Evolutionary conservation across 257 asterid genomes (phyloP).

Genomic region (Eustoma russellianum): DNA sequence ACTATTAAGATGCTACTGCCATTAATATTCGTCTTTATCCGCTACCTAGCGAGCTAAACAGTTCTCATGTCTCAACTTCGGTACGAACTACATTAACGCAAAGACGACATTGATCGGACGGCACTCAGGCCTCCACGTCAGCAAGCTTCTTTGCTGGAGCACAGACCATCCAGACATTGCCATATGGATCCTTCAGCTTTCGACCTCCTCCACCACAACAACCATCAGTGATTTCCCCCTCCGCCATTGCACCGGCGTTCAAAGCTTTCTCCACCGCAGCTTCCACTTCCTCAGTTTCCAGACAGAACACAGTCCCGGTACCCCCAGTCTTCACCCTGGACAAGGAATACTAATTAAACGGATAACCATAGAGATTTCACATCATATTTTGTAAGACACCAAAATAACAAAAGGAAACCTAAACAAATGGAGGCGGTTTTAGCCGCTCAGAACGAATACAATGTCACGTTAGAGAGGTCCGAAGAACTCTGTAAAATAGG

Average conservation of each 20-base stretch:
- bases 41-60: too few relatives aligned
- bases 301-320: slow-evolving; percentile 30
- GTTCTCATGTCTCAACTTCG: too few relatives aligned
- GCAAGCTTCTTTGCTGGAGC: slow-evolving; percentile 24
- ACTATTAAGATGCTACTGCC: too few relatives aligned
- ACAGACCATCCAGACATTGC: slow-evolving; percentile 59
- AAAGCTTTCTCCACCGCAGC: slow-evolving; percentile 51
- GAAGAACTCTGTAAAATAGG: too few relatives aligned
- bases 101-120: slow-evolving; percentile 5
- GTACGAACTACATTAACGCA: background rate
- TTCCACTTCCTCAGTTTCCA: slow-evolving; percentile 55
- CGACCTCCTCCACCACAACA: slow-evolving; percentile 54
- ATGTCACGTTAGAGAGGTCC: too few relatives aligned
- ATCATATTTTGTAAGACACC: too few relatives aligned
- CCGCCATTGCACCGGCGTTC: slow-evolving; percentile 48
- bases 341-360: too few relatives aligned
- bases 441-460: too few relatives aligned
- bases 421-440: too few relatives aligned
- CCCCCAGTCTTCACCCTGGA: slow-evolving; percentile 32
- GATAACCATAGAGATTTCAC: too few relatives aligned
- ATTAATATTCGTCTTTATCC: too few relatives aligned
- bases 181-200: slow-evolving; percentile 64
- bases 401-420: too few relatives aligned
- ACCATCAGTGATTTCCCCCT: slow-evolving; percentile 32
- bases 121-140: slow-evolving; percentile 35